Evolutionary conservation across 1,139 yeast species (phyloP), one percentile per base, ranked within the genome.

Genomic region (Yamadazyma membranifaciens): DNA sequence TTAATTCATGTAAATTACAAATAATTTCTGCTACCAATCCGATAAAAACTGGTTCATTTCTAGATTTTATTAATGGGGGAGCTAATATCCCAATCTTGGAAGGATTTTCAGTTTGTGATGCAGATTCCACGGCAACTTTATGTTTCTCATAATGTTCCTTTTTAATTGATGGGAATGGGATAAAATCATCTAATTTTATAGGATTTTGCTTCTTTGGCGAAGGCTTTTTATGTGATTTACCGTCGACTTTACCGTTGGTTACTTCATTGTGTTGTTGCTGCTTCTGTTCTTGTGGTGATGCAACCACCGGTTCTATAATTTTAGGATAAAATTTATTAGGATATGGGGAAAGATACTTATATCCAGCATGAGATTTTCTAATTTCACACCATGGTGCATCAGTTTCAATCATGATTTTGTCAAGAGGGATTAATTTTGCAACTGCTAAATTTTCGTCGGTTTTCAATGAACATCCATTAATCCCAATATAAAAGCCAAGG

Each of bases 351-450:
- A 86, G 55, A 48, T 65, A 75, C 48, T 77, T 66, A 60, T 78
- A 80, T 13, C 94, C 78, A 2, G 91, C 89, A 58, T 88, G 96
- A 7, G 94, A 75, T 48, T 80, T 86, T 43, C 95, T 73, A 33
- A 92, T 80, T 55, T 91, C 98, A 65, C 99, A 92, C 98, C 98
- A 92, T 1, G 99, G 98, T 1, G 98, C 91, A 63, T 92, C 98
- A 0, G 98, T 91, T 60, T 92, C 99, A 16, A 92, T 75, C 77
- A 92, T 65, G 31, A 92, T 62, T 51, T 71, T 73, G 9, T 81
- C 78, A 9, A 80, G 54, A 0, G 98, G 98, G 9, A 92, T 75
- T 29, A 62, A 55, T 33, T 69, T 65, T 0, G 84, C 88, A 11
- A 83, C 91, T 14, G 71, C 69, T 9, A 91, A 61, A 54, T 87